Evolutionary conservation across 768 basidiomycete genomes (phyloP), one percentile per base, ranked within the genome.

Genomic region (Amylocystis lapponica): DNA sequence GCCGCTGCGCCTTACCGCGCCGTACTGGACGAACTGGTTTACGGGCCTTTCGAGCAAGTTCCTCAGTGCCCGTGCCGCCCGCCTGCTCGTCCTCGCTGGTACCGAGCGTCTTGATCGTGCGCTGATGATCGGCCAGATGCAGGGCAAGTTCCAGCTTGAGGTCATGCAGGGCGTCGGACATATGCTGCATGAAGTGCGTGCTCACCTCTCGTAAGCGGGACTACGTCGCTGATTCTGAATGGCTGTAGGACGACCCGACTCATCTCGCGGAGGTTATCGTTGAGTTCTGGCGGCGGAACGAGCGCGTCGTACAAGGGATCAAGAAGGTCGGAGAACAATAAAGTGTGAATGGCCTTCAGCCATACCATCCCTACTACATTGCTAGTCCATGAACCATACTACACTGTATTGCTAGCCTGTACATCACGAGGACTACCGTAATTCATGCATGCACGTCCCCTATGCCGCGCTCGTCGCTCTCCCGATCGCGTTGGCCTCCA

Each of bases 11-110:
- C 80, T 81, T 2, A 96, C 93, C 0, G 86, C 88, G 17, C 83
- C 88, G 0, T 97, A 86, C 58, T 99, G 96, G 96, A 60, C 75
- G 21, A 83, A 94, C 95, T 99, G 96, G 96, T 99, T 97, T 64
- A 69, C 71, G 10, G 81, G 82, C 0, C 71, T 99, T 1, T 94
- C 91, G 3, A 63, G 62, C n/a, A 72, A 74, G 19, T 99, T 99
- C 64, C 72, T 98, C 1, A 64, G 74, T 0, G 78, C 81, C 0
- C 78, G 83, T 12, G 78, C 89, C 0, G 95, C 94, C 0, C 81
- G 94, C 22, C 66, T 99, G 21, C 77, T 99, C 19, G 77, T 98
- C 8, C 70, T 99, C 13, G 96, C 96, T 0, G 95, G 94, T 0
- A 82, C 93, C 14, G 96, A 99, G 53, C 73, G 93, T 14, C 76